Conservation (phyloP, 352 stramenopile genomes). For the Phytophthora colocasiae region DNA sequence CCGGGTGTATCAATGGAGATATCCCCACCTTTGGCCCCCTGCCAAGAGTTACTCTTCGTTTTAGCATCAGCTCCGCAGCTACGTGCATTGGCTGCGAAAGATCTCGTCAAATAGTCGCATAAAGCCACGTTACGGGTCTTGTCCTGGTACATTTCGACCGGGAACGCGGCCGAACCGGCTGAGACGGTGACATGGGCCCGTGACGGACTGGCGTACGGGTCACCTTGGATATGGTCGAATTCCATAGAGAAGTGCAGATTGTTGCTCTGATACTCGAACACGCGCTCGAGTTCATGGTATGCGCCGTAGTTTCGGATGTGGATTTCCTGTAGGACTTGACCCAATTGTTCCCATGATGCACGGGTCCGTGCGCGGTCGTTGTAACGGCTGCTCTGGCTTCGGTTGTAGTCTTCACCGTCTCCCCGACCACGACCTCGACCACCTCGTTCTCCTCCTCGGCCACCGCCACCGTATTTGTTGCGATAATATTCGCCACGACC, state of each 20-base stretch:
- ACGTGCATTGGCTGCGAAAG: slow-evolving; percentile 72
- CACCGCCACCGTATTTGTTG: slow-evolving; percentile 87
- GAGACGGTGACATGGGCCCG: slow-evolving; percentile 91
- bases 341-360: slow-evolving; percentile 59
- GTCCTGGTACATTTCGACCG: slow-evolving; percentile 72
- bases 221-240: slow-evolving; percentile 94
- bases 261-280: slow-evolving; percentile 43
- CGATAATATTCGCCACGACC: slow-evolving; percentile 90
- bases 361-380: slow-evolving; percentile 24
- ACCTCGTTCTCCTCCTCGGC: slow-evolving; percentile 36
- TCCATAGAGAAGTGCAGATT: slow-evolving; percentile 80
- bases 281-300: slow-evolving; percentile 82
- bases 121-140: slow-evolving; percentile 87
- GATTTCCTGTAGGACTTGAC: slow-evolving; percentile 53
- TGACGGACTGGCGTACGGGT: slow-evolving; percentile 96
- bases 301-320: slow-evolving; percentile 86
- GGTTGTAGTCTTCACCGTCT: slow-evolving; percentile 26
- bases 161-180: slow-evolving; percentile 78
- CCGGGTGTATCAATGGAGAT: slow-evolving; percentile 93
- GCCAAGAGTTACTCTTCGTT: slow-evolving; percentile 75
- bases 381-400: slow-evolving; percentile 9
- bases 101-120: slow-evolving; percentile 92
- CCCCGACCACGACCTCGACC: slow-evolving; percentile 32
- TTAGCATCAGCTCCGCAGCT: slow-evolving; percentile 71
- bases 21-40: slow-evolving; percentile 93